Base-by-base conservation (phyloP, 164 flowering plant genomes). In the Buxus sempervirens region DNA sequence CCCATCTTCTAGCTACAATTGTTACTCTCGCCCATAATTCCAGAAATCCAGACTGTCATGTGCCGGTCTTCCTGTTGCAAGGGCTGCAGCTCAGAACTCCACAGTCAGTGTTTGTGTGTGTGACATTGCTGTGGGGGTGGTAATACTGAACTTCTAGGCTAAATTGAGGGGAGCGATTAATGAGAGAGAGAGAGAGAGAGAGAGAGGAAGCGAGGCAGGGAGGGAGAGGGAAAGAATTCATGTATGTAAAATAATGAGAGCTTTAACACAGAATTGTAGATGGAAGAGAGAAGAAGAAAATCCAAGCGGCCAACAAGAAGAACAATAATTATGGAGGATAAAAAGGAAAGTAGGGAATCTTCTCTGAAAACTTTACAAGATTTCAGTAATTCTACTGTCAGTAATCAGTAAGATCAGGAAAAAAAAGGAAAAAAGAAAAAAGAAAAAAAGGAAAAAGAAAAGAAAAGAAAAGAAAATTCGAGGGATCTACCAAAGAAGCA, bases 261-360 rank as follows among this genome's bases (percentile, higher is more conserved):
- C 75, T 74, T 80, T 76, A 70, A 67, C 80, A 77, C 78, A 70
- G 51, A 15, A 15, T 45, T 45, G 1, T 45, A 15, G 16, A 45
- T 45, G 9, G 13, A 45, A 45, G 18, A 41, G 45, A 15, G 51
- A 1, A 45, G 9, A 69, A 57, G 42, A 60, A 64, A 70, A 62
- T 70, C 49, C 61, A 69, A 69, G 66, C 68, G 72, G 65, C 67
- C 64, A 76, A 64, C 74, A 70, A 73, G 61, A 69, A 68, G 72
- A 72, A 70, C 68, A 63, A 67, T 67, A 70, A 74, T 72, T 70
- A 72, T 74, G 74, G 65, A 70, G 64, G 60, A 70, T 70, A 66
- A 59, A 69, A 74, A 55, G 73, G 62, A 63, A 72, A 60, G 24
- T 15, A 32, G 72, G 74, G 76, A 75, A 69, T 78, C 81, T 69